Percentiles rank a stretch among this genome's conserved stretches.
phyloP scores from a whole-genome alignment of 106 monocot species.

The Cymbidium sinense region DNA sequence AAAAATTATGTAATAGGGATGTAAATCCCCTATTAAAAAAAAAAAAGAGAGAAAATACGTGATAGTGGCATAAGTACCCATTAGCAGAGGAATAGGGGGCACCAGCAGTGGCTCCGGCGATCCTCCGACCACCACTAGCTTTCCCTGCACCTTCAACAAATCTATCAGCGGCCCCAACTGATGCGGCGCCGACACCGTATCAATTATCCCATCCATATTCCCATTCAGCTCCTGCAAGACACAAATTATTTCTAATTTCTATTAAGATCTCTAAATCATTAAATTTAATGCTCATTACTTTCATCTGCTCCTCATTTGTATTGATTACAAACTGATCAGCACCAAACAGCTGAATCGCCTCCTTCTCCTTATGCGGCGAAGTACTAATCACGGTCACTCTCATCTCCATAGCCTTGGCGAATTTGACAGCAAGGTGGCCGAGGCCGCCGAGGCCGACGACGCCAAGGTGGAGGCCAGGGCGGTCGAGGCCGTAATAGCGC shows the following conservation, averaged over 20 bases:
- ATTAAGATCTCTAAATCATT: not conserved
- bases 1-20: too few species aligned
- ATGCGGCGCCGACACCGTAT: conserved; percentile 19
- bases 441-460: conserved; percentile 20
- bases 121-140: conserved; percentile 17
- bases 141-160: conserved; percentile 12
- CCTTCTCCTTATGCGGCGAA: conserved; percentile 15
- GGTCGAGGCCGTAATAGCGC: conserved; percentile 12
- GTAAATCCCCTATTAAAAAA: too few species aligned
- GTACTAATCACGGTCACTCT: conserved; percentile 22
- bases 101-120: conserved; percentile 17
- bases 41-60: too few species aligned
- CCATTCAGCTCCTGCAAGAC: not conserved
- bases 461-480: conserved; percentile 9
- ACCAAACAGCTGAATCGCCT: conserved; percentile 14
- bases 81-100: conserved; percentile 1
- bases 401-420: conserved; percentile 19
- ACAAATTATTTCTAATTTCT: not conserved
- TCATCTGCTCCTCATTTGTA: conserved; percentile 10
- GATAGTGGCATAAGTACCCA: not conserved
- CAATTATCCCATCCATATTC: conserved; percentile 23
- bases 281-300: conserved; percentile 5
- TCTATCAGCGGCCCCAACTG: conserved; percentile 7
- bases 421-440: conserved; percentile 20
- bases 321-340: conserved; percentile 22